Evolutionary conservation across 305 asterid species (phyloP).

Genomic region (Nicotiana rustica): DNA sequence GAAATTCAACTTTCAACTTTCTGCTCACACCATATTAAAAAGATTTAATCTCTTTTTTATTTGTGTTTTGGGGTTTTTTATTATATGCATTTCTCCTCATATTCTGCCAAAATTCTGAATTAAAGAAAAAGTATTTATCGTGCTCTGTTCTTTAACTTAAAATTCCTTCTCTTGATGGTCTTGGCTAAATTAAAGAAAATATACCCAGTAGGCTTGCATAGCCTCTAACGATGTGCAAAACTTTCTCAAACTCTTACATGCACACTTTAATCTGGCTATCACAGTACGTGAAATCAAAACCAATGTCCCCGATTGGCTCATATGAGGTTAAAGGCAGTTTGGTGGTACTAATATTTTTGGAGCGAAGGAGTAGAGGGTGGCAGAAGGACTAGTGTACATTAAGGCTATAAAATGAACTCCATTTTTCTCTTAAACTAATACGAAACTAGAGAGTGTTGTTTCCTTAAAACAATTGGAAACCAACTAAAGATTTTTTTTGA

Average conservation of each 20-base stretch:
- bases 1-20: slow-evolving; percentile 17
- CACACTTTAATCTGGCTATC: background rate
- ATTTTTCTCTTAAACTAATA: too few relatives aligned
- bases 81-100: slow-evolving; percentile 22
- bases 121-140: too few relatives aligned
- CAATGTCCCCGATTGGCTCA: background rate
- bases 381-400: too few relatives aligned
- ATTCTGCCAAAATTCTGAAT: background rate
- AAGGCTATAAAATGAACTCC: too few relatives aligned
- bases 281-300: background rate
- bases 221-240: background rate
- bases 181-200: slow-evolving; percentile 7
- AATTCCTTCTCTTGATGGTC: slow-evolving; percentile 29
- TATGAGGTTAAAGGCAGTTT: background rate
- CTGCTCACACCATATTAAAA: background rate
- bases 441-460: background rate
- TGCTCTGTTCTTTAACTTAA: slow-evolving; percentile 1
- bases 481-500: background rate
- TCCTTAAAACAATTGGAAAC: slow-evolving; percentile 1
- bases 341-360: too few relatives aligned
- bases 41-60: background rate
- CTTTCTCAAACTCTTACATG: slow-evolving; percentile 26
- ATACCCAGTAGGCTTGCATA: background rate
- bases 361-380: too few relatives aligned
- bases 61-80: background rate